Percentiles rank a stretch among this genome's conserved stretches.
These are phyloP conservation scores for Colletotrichum orbiculare DNA, from an alignment of 2,329 filamentous ascomycete genomes.

Conservation along the genomic window DNA sequence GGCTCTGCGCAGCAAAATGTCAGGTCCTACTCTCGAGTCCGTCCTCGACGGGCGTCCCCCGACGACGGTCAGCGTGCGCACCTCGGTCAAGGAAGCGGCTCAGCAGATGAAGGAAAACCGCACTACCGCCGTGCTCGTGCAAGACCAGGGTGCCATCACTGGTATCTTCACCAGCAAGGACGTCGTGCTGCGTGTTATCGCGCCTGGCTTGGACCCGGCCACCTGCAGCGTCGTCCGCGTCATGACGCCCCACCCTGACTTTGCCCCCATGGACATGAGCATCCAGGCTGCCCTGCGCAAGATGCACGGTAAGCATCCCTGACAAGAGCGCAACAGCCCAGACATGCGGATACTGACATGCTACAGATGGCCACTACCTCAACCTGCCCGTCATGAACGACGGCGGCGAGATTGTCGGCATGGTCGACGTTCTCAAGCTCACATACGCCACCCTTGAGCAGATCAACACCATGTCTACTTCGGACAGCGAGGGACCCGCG, in stretches of 20 bases:
- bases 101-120: constrained; percentile 98
- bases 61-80: constrained; percentile 93
- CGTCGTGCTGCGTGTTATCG: constrained; percentile 96
- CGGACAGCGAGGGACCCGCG: constrained; percentile 91
- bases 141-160: constrained; percentile 96
- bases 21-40: constrained; percentile 93
- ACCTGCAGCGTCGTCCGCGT: constrained; percentile 98
- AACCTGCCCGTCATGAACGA: constrained; percentile 99
- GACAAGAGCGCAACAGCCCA: background rate
- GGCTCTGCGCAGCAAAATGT: constrained; percentile 95
- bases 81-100: constrained; percentile 95
- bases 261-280: constrained; percentile 98
- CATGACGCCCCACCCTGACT: constrained; percentile 99
- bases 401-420: constrained; percentile 95
- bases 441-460: constrained; percentile 98
- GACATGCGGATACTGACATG: constrained; percentile 36
- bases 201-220: constrained; percentile 90
- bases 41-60: constrained; percentile 93
- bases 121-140: constrained; percentile 94
- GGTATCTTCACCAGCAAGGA: constrained; percentile 99
- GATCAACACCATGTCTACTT: constrained; percentile 92
- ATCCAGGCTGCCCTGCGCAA: constrained; percentile 98
- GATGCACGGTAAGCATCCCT: constrained; percentile 84
- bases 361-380: constrained; percentile 91
- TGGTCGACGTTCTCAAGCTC: constrained; percentile 98